Percentiles rank a stretch among this genome's conserved stretches.
phyloP scores from a whole-genome alignment of 2,329 filamentous ascomycete genomes.

The Fusarium sp. region DNA sequence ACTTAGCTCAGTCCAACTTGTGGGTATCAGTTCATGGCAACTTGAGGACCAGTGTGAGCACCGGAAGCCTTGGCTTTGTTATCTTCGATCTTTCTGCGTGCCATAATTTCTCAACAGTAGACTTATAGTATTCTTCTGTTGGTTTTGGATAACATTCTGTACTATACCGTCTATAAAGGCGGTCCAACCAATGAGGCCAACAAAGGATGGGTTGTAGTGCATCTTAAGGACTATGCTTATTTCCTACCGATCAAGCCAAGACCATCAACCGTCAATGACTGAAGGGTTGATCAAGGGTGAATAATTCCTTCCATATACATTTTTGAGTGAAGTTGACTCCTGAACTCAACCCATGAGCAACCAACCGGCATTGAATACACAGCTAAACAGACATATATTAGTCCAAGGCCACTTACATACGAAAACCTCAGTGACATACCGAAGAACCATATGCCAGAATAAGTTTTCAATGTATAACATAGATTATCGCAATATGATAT shows the following conservation, averaged over 20 bases:
- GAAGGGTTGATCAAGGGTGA: not conserved
- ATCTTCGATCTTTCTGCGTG: not conserved
- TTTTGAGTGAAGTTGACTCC: not conserved
- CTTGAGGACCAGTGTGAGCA: not conserved
- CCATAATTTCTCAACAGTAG: no score
- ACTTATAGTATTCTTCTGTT: no score
- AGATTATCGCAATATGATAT: no score
- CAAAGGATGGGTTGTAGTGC: not conserved
- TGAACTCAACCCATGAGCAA: no score
- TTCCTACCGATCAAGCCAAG: no score
- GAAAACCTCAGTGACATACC: not conserved
- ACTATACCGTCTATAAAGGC: not conserved
- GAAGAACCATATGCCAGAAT: not conserved
- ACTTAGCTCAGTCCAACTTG: conserved; percentile 29
- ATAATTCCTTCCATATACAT: not conserved
- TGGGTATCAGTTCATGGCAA: conserved; percentile 11
- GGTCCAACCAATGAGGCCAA: not conserved
- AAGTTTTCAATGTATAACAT: no score
- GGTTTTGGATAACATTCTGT: no score
- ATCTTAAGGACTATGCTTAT: not conserved
- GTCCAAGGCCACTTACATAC: not conserved
- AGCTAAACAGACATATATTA: not conserved
- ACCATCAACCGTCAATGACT: not conserved
- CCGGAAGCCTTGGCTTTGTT: not conserved
- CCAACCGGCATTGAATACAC: not conserved